Base-by-base conservation (phyloP, 371 early-diverging fungal species). In the Mortierella sp. region DNA sequence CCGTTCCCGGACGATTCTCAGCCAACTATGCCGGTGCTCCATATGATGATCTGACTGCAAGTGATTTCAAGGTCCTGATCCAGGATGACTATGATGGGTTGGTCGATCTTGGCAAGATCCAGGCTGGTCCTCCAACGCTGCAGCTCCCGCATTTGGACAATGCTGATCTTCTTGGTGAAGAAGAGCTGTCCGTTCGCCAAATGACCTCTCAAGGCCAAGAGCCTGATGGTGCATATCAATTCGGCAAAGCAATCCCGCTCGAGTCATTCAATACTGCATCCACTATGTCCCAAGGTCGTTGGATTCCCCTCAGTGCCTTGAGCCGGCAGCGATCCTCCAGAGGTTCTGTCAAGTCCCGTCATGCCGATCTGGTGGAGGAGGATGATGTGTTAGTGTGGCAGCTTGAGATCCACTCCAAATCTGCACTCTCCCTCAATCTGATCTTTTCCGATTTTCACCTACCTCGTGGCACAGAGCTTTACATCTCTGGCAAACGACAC, bases 381-480 rank as follows among this genome's bases (percentile, higher is more conserved):
- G 66, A 62, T 13, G 62, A 76, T 17, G 68, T 54, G 21, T 46
- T 76, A 52, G 77, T 68, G 9, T 82, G 82, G 82, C 76, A 63
- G 29, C 66, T 80, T 19, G 78, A 79, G 54, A 67, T 85, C 29
- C 54, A 56, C 12, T 82, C 82, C 25, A 45, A 59, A 21, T 80
- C 72, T 0, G 85, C 85, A 6, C 49, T 81, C 0, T 85, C 83
- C 8, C 49, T 85, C 39, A 85, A 81, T 46, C 31, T 85, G 51
- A 80, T 83, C 41, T 85, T 84, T 47, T 80, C 80, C 22, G 67
- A 77, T 6, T 85, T 78, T 48, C 59, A 68, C 54, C 54, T 84
- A 8, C 82, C 82, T 2, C 50, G 54, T 9, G 74, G 59, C 1
- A 54, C 77, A 2, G 82, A 83, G 50, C 68, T 83, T 12, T 84